Percentiles rank a stretch among this genome's conserved stretches.
phyloP scores from a whole-genome alignment of 768 basidiomycete genomes.

The Xanthoconium stramineum region DNA sequence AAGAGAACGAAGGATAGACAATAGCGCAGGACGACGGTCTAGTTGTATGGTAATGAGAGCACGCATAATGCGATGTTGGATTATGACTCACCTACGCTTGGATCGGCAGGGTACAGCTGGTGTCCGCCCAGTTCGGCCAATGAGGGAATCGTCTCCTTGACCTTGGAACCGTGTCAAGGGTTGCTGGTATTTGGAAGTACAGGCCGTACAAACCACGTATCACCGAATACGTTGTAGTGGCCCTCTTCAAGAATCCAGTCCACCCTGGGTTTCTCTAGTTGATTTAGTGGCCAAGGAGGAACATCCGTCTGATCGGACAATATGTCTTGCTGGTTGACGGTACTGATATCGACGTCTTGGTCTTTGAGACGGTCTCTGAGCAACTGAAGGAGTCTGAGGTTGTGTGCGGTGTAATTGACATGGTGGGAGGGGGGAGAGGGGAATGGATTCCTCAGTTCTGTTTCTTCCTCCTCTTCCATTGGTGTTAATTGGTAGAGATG shows the following conservation, averaged over 20 bases:
- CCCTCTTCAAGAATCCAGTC: slow-evolving; percentile 91
- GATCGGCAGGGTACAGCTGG: slow-evolving; percentile 77
- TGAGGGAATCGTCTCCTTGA: slow-evolving; percentile 80
- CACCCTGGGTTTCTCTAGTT: slow-evolving; percentile 81
- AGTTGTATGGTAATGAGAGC: slow-evolving; percentile 8
- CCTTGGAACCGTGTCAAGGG: slow-evolving; percentile 40
- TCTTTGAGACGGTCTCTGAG: slow-evolving; percentile 53
- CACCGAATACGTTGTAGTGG: slow-evolving; percentile 80
- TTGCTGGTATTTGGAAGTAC: slow-evolving; percentile 10
- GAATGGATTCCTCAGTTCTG: slow-evolving; percentile 82
- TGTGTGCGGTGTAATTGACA: slow-evolving; percentile 69
- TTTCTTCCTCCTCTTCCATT: slow-evolving; percentile 62
- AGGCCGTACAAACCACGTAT: slow-evolving; percentile 78
- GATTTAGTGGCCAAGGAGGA: slow-evolving; percentile 72
- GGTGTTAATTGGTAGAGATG: background rate
- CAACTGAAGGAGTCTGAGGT: slow-evolving; percentile 63
- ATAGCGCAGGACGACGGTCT: slow-evolving; percentile 79
- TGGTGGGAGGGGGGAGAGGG: slow-evolving; percentile 88
- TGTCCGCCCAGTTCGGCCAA: slow-evolving; percentile 77
- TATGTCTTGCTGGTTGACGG: slow-evolving; percentile 55
- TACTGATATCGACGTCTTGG: slow-evolving; percentile 32
- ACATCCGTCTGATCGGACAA: slow-evolving; percentile 70
- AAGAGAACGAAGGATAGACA: slow-evolving; percentile 69
- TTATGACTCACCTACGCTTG: slow-evolving; percentile 53
- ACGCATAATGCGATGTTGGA: background rate